Conservation (phyloP, 1,284 basidiomycete species). For the Pisolithus thermaeus region DNA sequence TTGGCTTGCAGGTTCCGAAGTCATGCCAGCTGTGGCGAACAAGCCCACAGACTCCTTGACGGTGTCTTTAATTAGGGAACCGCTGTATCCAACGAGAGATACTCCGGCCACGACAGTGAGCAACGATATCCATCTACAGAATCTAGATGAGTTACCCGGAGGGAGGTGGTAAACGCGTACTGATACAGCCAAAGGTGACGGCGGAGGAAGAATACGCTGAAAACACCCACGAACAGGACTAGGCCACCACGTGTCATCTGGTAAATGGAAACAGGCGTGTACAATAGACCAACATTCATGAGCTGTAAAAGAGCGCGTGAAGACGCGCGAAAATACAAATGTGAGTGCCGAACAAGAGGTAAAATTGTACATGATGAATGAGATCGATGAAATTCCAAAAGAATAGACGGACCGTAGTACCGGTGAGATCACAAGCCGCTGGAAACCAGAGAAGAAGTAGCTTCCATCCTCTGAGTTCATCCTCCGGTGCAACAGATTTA, state of each 20-base stretch:
- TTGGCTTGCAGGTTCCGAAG: conserved; percentile 42
- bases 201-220: conserved; percentile 89
- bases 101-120: conserved; percentile 90
- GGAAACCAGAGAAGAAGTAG: conserved; percentile 80
- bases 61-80: conserved; percentile 77
- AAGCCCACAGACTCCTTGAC: conserved; percentile 40
- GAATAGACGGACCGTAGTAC: conserved; percentile 64
- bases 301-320: conserved; percentile 42
- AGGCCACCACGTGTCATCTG: conserved; percentile 98
- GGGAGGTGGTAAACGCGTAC: conserved; percentile 35
- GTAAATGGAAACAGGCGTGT: conserved; percentile 96
- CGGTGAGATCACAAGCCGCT: conserved; percentile 84
- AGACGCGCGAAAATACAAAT: conserved; percentile 9
- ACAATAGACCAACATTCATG: conserved; percentile 93
- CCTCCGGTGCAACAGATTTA: conserved; percentile 33
- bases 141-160: conserved; percentile 6
- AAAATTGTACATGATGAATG: conserved; percentile 5
- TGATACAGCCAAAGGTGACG: conserved; percentile 78
- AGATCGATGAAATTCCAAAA: conserved; percentile 8
- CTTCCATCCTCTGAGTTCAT: conserved; percentile 60
- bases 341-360: conserved; percentile 16
- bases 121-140: conserved; percentile 80
- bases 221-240: conserved; percentile 92
- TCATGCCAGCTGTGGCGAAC: conserved; percentile 16
- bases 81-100: conserved; percentile 86